A percentile compares a stretch with the other conserved stretches of the same genome.
phyloP scores from a whole-genome alignment of 2,329 filamentous ascomycete genomes.

The Colletotrichum cereale region DNA sequence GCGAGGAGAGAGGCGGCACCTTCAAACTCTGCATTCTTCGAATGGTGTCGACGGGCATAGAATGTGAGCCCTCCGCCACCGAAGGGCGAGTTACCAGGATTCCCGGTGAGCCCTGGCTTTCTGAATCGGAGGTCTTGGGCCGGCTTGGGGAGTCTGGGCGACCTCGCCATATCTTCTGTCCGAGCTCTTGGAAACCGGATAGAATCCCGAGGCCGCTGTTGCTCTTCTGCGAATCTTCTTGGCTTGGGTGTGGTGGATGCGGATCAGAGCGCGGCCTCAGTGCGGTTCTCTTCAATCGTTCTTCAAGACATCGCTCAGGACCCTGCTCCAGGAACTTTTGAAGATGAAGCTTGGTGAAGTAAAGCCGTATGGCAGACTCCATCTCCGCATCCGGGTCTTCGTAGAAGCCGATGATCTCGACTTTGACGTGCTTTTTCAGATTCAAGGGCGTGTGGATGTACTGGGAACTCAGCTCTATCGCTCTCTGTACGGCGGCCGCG shows the following conservation, averaged over 20 bases:
- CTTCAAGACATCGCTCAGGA: conserved; percentile 65
- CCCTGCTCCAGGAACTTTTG: conserved; percentile 68
- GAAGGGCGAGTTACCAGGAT: conserved; percentile 53
- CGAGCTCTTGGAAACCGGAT: conserved; percentile 17
- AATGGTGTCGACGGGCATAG: neutral
- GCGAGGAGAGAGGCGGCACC: conserved; percentile 48
- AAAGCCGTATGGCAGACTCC: conserved; percentile 59
- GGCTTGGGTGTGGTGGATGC: neutral
- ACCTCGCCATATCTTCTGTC: conserved; percentile 10
- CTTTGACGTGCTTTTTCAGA: conserved; percentile 65
- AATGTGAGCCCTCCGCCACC: conserved; percentile 39
- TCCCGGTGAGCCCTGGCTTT: conserved; percentile 47
- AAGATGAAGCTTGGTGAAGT: conserved; percentile 64
- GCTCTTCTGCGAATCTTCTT: conserved; percentile 1
- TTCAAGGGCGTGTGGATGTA: conserved; percentile 58
- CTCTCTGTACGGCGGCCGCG: conserved; percentile 52
- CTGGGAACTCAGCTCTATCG: conserved; percentile 50
- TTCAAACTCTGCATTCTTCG: conserved; percentile 47
- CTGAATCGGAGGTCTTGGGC: conserved; percentile 34
- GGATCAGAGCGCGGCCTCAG: conserved; percentile 11
- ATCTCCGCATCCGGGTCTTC: conserved; percentile 60
- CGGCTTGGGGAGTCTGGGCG: conserved; percentile 29
- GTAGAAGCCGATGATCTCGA: conserved; percentile 72
- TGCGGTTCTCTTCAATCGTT: conserved; percentile 58
- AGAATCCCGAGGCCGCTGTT: conserved; percentile 19